Evolutionary conservation across 306 rosid species (phyloP), one percentile per base, ranked within the genome.

Genomic region (Glycine soja): DNA sequence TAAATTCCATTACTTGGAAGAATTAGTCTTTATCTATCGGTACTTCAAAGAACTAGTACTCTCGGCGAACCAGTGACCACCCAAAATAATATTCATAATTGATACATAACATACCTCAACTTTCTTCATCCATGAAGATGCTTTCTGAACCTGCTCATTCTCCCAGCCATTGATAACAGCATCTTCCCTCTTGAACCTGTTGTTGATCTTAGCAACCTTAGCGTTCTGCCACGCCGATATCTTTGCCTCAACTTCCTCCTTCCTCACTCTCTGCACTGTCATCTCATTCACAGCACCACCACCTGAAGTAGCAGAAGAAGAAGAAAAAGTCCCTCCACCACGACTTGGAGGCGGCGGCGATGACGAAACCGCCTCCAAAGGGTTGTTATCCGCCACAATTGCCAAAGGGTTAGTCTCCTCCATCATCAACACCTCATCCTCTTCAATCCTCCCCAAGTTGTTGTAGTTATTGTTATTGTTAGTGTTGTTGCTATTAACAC

Each of bases 171-270:
- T 82, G 46, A 95, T 87, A 3, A 95, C 82, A 10, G 95, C 97
- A 48, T 90, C 97, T 70, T 95, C 97, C 70, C 97, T 91, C 89
- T 95, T 95, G 76, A 90, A 90, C 80, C 98, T 84, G 43, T 95
- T 95, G 59, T 95, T 95, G 11, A 95, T 72, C 86, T 92, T 95
- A 18, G 97, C 85, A 56, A 89, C 70, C 86, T 92, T 92, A 8
- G 94, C 92, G 73, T 90, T 95, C 74, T 90, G 98, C 98, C 98
- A 95, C 3, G 97, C 96, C 0, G 85, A 73, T 40, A 89, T 92
- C 91, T 91, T 92, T 0, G 94, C 46, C 5, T 90, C 93, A 87
- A 90, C 91, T 87, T 94, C 92, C 72, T 92, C 95, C 75, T 90
- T 92, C 91, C 89, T 94, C 88, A 92, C 95, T 34, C 84, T 85